Evolutionary conservation across 1,284 basidiomycete genomes (phyloP).

Genomic region (Trichosporon faecale): DNA sequence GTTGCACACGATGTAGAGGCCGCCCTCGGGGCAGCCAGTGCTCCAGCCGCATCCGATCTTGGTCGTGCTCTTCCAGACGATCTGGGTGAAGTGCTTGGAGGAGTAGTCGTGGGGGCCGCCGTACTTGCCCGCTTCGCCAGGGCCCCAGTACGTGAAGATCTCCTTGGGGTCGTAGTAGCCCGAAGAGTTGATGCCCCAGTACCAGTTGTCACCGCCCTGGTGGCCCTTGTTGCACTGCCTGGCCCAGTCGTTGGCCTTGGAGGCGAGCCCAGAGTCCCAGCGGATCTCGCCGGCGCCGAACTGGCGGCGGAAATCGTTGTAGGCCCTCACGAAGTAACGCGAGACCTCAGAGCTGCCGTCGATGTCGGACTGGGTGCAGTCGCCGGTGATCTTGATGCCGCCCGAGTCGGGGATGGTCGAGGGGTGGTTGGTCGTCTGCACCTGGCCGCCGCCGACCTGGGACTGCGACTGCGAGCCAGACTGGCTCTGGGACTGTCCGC

Average conservation of each 20-base stretch:
- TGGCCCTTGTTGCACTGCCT: constrained; percentile 7
- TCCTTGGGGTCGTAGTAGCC: not conserved
- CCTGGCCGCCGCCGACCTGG: not conserved
- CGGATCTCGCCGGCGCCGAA: not conserved
- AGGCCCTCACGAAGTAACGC: constrained; percentile 1
- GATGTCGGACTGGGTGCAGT: not conserved
- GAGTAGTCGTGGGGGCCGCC: not conserved
- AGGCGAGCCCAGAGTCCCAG: not conserved
- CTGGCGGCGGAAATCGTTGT: constrained; percentile 5
- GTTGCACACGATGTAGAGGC: constrained; percentile 5
- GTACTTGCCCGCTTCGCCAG: not conserved
- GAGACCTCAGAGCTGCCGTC: not conserved
- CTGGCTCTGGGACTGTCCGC: not conserved
- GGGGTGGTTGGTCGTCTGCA: not conserved
- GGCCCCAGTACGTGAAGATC: constrained; percentile 6
- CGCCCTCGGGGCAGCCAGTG: not conserved
- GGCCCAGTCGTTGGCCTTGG: not conserved
- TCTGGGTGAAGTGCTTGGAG: constrained; percentile 19
- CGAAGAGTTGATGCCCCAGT: constrained; percentile 4
- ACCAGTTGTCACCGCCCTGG: constrained; percentile 9
- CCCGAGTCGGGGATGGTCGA: not conserved
- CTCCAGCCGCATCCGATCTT: constrained; percentile 38
- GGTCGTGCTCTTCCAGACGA: constrained; percentile 46
- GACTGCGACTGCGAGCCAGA: not conserved
- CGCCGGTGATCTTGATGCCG: not conserved